These are phyloP conservation scores for Collybia sp. DNA, from an alignment of 768 basidiomycete species.

Conservation along the genomic window DNA sequence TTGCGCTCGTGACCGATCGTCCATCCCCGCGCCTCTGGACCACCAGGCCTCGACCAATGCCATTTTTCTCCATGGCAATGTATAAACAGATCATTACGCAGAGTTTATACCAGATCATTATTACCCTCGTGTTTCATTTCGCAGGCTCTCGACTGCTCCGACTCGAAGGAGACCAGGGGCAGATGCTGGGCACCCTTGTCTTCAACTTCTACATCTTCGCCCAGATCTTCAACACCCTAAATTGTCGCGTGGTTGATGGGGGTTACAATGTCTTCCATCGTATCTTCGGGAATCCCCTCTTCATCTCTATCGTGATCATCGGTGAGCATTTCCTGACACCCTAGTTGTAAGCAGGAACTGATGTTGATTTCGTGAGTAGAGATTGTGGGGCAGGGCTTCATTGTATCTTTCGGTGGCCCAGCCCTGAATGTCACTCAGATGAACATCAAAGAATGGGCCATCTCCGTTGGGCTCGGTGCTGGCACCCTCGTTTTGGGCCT, in stretches of 20 bases:
- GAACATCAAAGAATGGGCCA: too few relatives aligned
- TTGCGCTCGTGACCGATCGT: constrained; percentile 95
- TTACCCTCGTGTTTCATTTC: constrained; percentile 87
- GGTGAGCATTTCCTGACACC: constrained; percentile 36
- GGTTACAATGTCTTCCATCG: constrained; percentile 85
- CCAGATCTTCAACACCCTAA: constrained; percentile 92
- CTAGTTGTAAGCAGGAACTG: too few relatives aligned
- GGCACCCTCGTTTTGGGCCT: too few relatives aligned
- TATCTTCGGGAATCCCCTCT: constrained; percentile 71
- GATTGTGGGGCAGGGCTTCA: too few relatives aligned
- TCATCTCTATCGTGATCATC: constrained; percentile 73
- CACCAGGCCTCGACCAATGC: constrained; percentile 89
- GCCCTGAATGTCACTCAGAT: too few relatives aligned
- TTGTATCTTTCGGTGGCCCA: too few relatives aligned
- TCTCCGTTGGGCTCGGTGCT: too few relatives aligned
- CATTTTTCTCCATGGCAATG: constrained; percentile 88
- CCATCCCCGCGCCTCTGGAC: constrained; percentile 67
- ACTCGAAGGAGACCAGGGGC: constrained; percentile 33
- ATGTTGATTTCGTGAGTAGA: too few relatives aligned
- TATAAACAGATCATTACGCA: constrained; percentile 91
- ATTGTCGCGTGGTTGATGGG: constrained; percentile 79
- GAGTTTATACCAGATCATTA: constrained; percentile 73
- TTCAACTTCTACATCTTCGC: constrained; percentile 96
- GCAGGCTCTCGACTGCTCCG: constrained; percentile 65
- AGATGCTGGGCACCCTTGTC: constrained; percentile 71